phyloP scores from a whole-genome alignment of 108 stramenopile species.

The Cyclotella cryptica region DNA sequence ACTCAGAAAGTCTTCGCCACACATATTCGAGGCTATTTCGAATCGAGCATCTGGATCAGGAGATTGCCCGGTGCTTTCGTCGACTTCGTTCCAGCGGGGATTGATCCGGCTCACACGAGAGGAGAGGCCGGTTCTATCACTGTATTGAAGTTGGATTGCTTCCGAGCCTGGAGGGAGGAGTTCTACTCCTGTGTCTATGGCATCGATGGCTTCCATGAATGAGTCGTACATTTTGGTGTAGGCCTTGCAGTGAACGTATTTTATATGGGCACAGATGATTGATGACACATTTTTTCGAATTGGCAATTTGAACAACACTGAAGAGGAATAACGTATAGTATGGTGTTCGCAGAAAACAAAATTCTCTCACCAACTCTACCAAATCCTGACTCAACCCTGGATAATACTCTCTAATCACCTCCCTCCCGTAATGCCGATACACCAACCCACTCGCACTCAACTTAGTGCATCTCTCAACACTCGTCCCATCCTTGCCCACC shows the following conservation, averaged over 20 bases:
- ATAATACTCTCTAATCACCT: conserved; percentile 82
- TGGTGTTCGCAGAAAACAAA: background rate
- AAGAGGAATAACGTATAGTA: background rate
- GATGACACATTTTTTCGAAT: background rate
- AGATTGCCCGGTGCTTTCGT: conserved; percentile 28
- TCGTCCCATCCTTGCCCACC: conserved; percentile 31
- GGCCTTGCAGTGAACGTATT: conserved; percentile 17
- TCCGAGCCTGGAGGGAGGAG: conserved; percentile 50
- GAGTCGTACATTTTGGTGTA: conserved; percentile 85
- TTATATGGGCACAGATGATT: background rate
- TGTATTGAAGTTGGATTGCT: conserved; percentile 66
- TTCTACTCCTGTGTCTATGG: conserved; percentile 98
- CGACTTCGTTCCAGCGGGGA: conserved; percentile 93
- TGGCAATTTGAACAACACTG: background rate
- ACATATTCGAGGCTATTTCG: conserved; percentile 84
- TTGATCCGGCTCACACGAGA: conserved; percentile 89
- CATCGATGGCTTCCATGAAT: conserved; percentile 97
- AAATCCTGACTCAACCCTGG: conserved; percentile 62
- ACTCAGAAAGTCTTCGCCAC: conserved; percentile 88
- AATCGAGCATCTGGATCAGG: conserved; percentile 89
- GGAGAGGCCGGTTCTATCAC: conserved; percentile 87
- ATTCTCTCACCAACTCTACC: conserved; percentile 49
- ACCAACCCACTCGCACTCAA: conserved; percentile 95
- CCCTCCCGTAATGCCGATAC: conserved; percentile 96
- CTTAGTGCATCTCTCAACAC: conserved; percentile 75